Conservation (phyloP, 2,329 filamentous ascomycete species). For the Fusarium napiforme region DNA sequence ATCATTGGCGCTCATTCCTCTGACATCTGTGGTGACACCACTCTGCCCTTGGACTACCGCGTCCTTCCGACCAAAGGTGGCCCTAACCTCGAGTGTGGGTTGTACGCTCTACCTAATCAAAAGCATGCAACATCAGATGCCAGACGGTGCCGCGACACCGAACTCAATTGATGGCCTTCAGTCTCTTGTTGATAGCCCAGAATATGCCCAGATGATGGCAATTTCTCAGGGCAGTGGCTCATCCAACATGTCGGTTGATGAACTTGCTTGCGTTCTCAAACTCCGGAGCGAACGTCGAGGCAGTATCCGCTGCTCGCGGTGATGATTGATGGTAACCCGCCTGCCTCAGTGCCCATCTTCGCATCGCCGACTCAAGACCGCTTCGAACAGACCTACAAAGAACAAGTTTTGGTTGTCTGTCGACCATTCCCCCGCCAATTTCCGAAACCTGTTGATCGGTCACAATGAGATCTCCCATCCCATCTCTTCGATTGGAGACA, state of each 20-base stretch:
- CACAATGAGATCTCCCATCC: background rate
- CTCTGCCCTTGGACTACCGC: background rate
- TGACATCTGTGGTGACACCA: background rate
- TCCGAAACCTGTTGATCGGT: background rate
- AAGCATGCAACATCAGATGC: background rate
- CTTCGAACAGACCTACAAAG: background rate
- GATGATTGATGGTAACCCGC: background rate
- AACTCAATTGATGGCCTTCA: background rate
- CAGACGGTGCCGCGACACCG: background rate
- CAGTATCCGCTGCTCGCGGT: background rate
- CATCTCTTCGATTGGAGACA: background rate
- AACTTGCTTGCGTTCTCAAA: background rate
- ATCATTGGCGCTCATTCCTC: background rate
- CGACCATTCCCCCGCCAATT: background rate
- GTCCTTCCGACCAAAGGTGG: background rate
- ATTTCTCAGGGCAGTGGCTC: background rate
- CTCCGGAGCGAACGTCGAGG: background rate
- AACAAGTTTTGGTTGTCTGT: background rate
- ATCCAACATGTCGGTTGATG: background rate
- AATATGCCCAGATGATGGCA: background rate
- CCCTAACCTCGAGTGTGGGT: background rate
- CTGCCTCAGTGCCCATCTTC: background rate
- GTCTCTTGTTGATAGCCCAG: background rate
- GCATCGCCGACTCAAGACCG: background rate
- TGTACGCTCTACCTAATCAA: background rate